Evolutionary conservation across 2,329 filamentous ascomycete species (phyloP).

Genomic region (Dryadomyces quercivorus): DNA sequence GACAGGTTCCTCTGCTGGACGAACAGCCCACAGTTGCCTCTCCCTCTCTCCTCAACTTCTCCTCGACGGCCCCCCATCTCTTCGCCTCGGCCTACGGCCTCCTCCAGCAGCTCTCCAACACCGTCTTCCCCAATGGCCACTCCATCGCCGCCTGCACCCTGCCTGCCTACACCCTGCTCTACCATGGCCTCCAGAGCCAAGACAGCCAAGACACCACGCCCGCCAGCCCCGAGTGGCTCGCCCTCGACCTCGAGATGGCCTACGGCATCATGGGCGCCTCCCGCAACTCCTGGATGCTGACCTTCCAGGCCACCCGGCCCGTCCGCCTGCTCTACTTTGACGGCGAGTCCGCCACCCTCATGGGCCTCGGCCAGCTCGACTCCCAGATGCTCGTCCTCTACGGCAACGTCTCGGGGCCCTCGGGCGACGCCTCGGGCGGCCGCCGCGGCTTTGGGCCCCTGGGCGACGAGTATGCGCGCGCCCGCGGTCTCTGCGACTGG

Average conservation of each 20-base stretch:
- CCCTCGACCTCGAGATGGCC: slow-evolving; percentile 40
- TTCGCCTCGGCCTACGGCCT: slow-evolving; percentile 33
- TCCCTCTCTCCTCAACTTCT: slow-evolving; percentile 26
- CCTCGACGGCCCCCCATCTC: slow-evolving; percentile 32
- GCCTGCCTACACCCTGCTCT: slow-evolving; percentile 32
- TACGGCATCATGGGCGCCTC: slow-evolving; percentile 37
- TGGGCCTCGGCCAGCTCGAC: slow-evolving; percentile 32
- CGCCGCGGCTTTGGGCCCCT: slow-evolving; percentile 19
- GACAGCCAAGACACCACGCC: slow-evolving; percentile 15
- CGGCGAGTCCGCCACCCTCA: slow-evolving; percentile 34
- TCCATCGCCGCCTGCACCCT: slow-evolving; percentile 32
- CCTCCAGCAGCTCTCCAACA: slow-evolving; percentile 37
- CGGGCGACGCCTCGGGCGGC: slow-evolving; percentile 9
- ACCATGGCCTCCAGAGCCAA: slow-evolving; percentile 28
- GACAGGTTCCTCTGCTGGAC: not conserved
- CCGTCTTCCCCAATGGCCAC: slow-evolving; percentile 37
- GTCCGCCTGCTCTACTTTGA: slow-evolving; percentile 36
- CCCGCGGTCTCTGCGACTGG: slow-evolving; percentile 34
- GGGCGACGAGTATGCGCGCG: slow-evolving; percentile 33
- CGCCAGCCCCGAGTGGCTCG: slow-evolving; percentile 37
- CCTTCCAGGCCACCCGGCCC: slow-evolving; percentile 31
- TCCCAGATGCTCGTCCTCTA: slow-evolving; percentile 37
- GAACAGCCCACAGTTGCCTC: not conserved
- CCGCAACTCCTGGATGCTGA: slow-evolving; percentile 31
- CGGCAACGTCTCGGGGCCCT: slow-evolving; percentile 29